Evolutionary conservation across 139 green algal genomes (phyloP).

Genomic region (Volvox africanus): DNA sequence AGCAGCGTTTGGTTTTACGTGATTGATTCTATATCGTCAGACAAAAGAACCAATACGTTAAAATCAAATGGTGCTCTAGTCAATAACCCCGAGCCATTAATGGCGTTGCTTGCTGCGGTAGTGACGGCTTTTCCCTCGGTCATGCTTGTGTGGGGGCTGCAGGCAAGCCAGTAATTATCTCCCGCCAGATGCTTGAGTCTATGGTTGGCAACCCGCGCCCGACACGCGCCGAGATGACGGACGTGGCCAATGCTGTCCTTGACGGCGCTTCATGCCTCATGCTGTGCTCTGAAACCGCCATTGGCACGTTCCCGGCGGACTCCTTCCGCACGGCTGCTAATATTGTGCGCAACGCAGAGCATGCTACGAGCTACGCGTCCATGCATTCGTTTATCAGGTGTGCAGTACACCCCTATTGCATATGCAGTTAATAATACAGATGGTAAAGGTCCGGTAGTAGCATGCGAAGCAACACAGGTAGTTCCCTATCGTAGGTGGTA

Average conservation of each 20-base stretch:
- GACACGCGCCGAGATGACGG: conserved; percentile 77
- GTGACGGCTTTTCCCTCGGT: neutral
- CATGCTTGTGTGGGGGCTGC: neutral
- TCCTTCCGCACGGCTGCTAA: conserved; percentile 55
- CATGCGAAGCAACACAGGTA: too few relatives aligned
- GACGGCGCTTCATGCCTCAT: conserved; percentile 70
- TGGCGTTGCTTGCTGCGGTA: too few relatives aligned
- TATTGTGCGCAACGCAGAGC: conserved; percentile 73
- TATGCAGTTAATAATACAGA: too few relatives aligned
- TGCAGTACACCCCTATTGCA: neutral
- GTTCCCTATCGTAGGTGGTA: too few relatives aligned
- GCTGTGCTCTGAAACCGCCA: conserved; percentile 69
- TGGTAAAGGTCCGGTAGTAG: too few relatives aligned
- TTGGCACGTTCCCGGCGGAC: conserved; percentile 69
- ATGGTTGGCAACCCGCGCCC: conserved; percentile 73
- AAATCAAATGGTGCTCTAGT: too few relatives aligned
- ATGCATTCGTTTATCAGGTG: conserved; percentile 72
- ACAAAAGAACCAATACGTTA: too few relatives aligned
- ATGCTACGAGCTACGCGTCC: conserved; percentile 67
- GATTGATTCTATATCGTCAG: too few relatives aligned
- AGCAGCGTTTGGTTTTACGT: too few relatives aligned
- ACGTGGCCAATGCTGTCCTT: conserved; percentile 75
- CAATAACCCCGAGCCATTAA: too few relatives aligned
- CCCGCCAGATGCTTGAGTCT: conserved; percentile 68
- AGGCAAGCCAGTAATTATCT: conserved; percentile 70